These are phyloP conservation scores for Scolecobasidium constrictum DNA, from an alignment of 2,329 filamentous ascomycete genomes.

Conservation along the genomic window DNA sequence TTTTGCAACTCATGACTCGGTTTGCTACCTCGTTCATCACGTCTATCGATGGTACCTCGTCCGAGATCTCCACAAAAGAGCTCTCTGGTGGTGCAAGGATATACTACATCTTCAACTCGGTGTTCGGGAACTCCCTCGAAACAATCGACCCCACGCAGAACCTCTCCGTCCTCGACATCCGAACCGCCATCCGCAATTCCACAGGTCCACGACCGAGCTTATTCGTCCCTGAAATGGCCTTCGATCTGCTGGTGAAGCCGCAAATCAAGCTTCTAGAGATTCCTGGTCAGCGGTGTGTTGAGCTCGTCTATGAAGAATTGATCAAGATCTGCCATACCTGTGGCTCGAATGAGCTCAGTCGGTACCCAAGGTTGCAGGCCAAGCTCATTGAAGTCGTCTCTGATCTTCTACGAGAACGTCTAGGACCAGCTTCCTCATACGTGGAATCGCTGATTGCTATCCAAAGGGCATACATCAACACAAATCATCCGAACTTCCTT, in stretches of 20 bases:
- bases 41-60: constrained; percentile 96
- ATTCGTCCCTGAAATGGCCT: constrained; percentile 95
- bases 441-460: constrained; percentile 97
- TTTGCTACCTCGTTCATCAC: constrained; percentile 97
- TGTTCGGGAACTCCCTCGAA: constrained; percentile 93
- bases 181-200: constrained; percentile 95
- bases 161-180: constrained; percentile 85
- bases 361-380: constrained; percentile 85
- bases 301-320: constrained; percentile 95
- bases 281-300: constrained; percentile 90
- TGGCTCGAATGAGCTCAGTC: constrained; percentile 82
- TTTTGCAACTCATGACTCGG: constrained; percentile 94
- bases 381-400: constrained; percentile 98
- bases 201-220: constrained; percentile 90
- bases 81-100: constrained; percentile 89
- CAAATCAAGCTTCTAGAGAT: constrained; percentile 96
- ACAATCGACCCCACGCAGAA: constrained; percentile 95
- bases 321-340: constrained; percentile 99
- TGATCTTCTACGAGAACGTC: constrained; percentile 80
- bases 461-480: constrained; percentile 97
- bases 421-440: constrained; percentile 81
- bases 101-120: constrained; percentile 98
- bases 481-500: constrained; percentile 97
- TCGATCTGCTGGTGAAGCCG: constrained; percentile 93
- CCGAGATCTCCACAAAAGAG: constrained; percentile 97